Evolutionary conservation across 1,284 basidiomycete genomes (phyloP).

Genomic region (Fomitopsis pinicola): DNA sequence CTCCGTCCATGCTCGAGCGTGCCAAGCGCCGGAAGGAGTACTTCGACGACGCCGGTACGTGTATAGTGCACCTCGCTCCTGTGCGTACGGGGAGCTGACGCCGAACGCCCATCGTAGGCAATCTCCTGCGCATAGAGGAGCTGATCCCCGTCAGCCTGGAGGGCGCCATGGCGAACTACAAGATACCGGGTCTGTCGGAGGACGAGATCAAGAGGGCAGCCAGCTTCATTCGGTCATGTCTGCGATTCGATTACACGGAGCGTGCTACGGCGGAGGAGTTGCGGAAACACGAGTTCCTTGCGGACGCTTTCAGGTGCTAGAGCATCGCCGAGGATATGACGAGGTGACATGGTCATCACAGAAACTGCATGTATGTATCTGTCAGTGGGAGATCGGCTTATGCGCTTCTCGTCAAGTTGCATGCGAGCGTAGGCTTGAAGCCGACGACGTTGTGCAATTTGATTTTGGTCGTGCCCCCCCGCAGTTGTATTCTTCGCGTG

Average conservation of each 20-base stretch:
- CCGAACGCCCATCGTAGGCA: conserved; percentile 2
- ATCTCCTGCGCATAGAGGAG: conserved; percentile 7
- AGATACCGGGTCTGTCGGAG: conserved; percentile 5
- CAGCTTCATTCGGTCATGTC: conserved; percentile 14
- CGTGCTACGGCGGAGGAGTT: conserved; percentile 13
- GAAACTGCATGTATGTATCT: no score
- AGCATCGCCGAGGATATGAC: no score
- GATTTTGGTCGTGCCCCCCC: no score
- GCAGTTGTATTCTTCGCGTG: no score
- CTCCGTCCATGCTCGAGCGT: conserved; percentile 6
- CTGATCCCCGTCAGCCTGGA: conserved; percentile 8
- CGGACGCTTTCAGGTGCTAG: no score
- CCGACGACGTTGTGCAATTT: no score
- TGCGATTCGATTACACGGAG: conserved; percentile 9
- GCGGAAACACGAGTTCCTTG: background rate
- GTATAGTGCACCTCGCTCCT: no score
- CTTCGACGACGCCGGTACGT: conserved; percentile 5
- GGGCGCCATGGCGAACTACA: conserved; percentile 8
- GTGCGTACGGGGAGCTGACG: background rate
- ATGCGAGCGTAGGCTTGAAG: no score
- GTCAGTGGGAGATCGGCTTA: no score
- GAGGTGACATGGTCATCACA: no score
- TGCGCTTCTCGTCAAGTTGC: no score
- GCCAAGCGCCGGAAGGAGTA: conserved; percentile 7
- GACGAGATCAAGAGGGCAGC: conserved; percentile 10